Evolutionary conservation across 257 asterid species (phyloP), one percentile per base, ranked within the genome.

Genomic region (Rehmannia glutinosa): DNA sequence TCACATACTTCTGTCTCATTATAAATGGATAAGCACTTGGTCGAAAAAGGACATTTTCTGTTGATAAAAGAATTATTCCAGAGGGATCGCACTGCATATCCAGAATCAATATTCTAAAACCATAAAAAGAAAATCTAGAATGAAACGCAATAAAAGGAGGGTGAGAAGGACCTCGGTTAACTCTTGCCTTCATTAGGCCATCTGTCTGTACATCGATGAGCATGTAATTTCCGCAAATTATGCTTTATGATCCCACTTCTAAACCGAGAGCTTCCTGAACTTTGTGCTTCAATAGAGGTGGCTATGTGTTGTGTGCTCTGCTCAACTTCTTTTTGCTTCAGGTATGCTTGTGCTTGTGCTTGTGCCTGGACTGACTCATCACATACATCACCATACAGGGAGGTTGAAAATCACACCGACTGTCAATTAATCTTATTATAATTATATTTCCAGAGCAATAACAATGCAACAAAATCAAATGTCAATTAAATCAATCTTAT

Each of bases 321-420:
- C 71, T 25, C 74, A 21, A 55, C 79, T 38, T 69, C 52, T 76
- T 76, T 87, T 61, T 55, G 79, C 77, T 80, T 87, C 75, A 79
- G 61, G 79, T 92, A 85, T n/a, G 78, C 78, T 66, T 78, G 74
- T 59, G 78, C 78, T 66, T 78, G 74, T 59, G 95, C 82, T 71
- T 81, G 90, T 25, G 83, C 89, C 79, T 83, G 96, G 78, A 92
- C 98, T 89, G 88, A 63, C 30, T 62, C 78, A 28, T 66, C 45
- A 67, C 53, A 73, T 75, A 75, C 76, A 67, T 45, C 17, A 59
- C 63, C 69, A 67, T 6, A 62, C 64, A 64, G 23, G 61, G 42
- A 68, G 38, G 45, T 41, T 46, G 15, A 58, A 46, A 11, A 64
- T 53, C 8, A 19, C 57, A 52, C 16, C 41, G 10, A 54, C 13